A percentile compares a stretch with the other conserved stretches of the same genome.
Evolutionary conservation across 1,284 basidiomycete species (phyloP).

Genomic region (Naganishia cerealis): DNA sequence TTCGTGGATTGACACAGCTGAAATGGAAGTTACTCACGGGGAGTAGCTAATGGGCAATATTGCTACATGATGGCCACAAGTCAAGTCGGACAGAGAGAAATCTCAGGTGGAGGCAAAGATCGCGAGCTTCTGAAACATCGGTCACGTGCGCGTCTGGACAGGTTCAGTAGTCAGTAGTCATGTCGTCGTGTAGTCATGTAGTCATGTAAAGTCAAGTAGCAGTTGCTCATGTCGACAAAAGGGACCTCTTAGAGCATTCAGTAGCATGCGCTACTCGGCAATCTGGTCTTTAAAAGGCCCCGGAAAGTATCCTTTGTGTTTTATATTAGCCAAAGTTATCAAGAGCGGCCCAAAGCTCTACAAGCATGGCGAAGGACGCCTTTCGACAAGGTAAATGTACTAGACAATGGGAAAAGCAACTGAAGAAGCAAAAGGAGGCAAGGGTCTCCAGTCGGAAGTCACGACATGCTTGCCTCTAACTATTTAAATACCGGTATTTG

Average conservation of each 20-base stretch:
- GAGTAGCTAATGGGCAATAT: neutral
- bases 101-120: slow-evolving; percentile 7
- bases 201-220: no score
- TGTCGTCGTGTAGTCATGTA: no score
- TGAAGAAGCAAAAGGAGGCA: neutral
- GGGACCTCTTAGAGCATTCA: no score
- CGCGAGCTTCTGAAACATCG: slow-evolving; percentile 10
- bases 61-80: neutral
- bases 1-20: neutral
- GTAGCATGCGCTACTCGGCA: no score
- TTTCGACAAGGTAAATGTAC: no score
- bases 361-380: no score
- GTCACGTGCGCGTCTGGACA: slow-evolving; percentile 8
- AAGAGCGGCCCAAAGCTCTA: no score
- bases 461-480: neutral
- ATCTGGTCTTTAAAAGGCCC: no score
- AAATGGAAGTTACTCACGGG: neutral
- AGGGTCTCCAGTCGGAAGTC: neutral
- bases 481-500: neutral
- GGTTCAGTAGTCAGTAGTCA: neutral
- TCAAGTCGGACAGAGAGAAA: slow-evolving; percentile 8
- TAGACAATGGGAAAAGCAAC: no score
- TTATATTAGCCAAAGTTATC: no score
- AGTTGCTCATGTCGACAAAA: no score
- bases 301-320: no score